Base-by-base conservation (phyloP, 1,284 basidiomycete species). In the Cryptococcus sp. region DNA sequence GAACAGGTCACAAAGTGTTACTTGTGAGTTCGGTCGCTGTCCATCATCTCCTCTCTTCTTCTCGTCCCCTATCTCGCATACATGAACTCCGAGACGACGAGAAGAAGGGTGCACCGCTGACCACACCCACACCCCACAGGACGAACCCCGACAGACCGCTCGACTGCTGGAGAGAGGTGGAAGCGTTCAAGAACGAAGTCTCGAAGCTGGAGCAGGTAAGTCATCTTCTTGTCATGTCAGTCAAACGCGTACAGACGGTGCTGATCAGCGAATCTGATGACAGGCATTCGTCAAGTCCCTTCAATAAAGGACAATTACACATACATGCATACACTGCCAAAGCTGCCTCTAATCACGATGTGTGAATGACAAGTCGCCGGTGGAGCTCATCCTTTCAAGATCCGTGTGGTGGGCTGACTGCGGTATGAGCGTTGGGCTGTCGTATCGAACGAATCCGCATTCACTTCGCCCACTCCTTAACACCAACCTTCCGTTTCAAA, bases 121-220 rank as follows among this genome's bases (percentile, higher is more conserved):
- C 7, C 30, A 35, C 10, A 35, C 25, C 25, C 25, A 25, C 46
- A 54, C 47, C 19, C 51, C 42, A 16, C 57, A 75, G 75, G 41
- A 66, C 69, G 57, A 74, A 78, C 52, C 57, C 68, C 13, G 66
- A 72, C 38, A 67, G 64, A 58, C 75, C 78, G 22, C 69, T 80
- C 43, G 78, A 80, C 60, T 80, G 79, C 73, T 79, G 78, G 77
- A 72, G 67, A 48, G 69, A 79, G 62, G 77, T 79, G 43, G 78
- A 79, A 60, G 58, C 68, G 13, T 80, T 80, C 72, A 79, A 79
- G 63, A 52, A 60, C 8, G 75, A 75, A 60, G 79, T 79, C 20
- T 53, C 65, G 43, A 79, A 79, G 68, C 68, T 80, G 35, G 79
- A 80, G 64, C 69, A 73, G 68, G 77, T 77, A 43, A 67, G 75